Evolutionary conservation across 441 rosid species (phyloP), one percentile per base, ranked within the genome.

Genomic region (Adansonia rubrostipa): DNA sequence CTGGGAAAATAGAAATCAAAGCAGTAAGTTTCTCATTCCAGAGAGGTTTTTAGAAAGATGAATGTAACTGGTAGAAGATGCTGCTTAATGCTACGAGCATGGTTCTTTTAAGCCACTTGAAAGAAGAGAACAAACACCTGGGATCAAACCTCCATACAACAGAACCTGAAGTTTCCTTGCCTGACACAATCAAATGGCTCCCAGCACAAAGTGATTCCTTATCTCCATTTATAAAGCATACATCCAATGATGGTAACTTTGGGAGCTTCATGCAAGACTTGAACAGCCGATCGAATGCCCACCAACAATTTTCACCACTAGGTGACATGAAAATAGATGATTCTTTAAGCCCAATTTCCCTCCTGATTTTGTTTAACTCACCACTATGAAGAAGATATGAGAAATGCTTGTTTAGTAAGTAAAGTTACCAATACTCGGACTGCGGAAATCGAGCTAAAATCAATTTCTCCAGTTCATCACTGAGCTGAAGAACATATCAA

Each of bases 121-220:
- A 24, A 0, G 28, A 24, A 24, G 28, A 24, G 28, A 93, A 93
- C 82, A 95, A 78, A 82, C 96, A 88, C 75, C 98, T 78, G 0
- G 97, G 93, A 1, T 93, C 97, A 61, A 88, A 95, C 63, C 99
- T 86, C 96, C 96, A 95, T 13, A 88, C 72, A 1, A 87, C 97
- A 36, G 84, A 84, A n/a, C 96, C 90, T 4, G 79, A 77, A 24
- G 79, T 62, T 76, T 93, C 97, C 73, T 77, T 87, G 9, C 99
- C 99, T 5, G 91, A 89, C 56, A 95, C 93, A 58, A 95, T 87
- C 81, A 95, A 79, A 77, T 95, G 97, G 4, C 94, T 93, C 11
- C 94, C 96, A 0, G 95, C 94, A 71, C 95, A 93, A 17, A 95
- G 85, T 0, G 99, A 89, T 76, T 95, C 98, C 81, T 84, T 93